phyloP scores from a whole-genome alignment of 2,329 filamentous ascomycete genomes.

The Purpureocillium lavendulum region DNA sequence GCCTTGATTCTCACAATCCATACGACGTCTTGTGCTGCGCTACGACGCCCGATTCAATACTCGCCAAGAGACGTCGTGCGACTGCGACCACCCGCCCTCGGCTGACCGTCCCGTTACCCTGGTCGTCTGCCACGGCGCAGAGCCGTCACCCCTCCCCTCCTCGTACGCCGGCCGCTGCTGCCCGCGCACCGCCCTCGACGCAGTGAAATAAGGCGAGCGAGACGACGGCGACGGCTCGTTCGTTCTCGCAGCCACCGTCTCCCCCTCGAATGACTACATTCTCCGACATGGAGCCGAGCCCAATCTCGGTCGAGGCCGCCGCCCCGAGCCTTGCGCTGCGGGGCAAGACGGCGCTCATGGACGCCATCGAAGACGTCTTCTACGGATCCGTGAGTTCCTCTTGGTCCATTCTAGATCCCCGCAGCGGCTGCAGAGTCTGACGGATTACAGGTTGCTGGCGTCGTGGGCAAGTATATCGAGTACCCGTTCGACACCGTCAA shows the following conservation, averaged over 20 bases:
- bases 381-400: slow-evolving; percentile 68
- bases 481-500: slow-evolving; percentile 99
- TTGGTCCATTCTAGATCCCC: not conserved
- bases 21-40: not conserved
- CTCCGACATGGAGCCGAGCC: slow-evolving; percentile 20
- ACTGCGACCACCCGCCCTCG: too few species aligned
- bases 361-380: slow-evolving; percentile 76
- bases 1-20: not conserved
- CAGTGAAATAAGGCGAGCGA: not conserved
- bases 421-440: too few species aligned
- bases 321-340: slow-evolving; percentile 18
- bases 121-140: not conserved
- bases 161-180: not conserved
- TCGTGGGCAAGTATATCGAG: slow-evolving; percentile 92
- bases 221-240: not conserved
- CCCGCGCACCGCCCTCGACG: not conserved
- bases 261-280: slow-evolving; percentile 1
- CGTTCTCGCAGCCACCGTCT: not conserved
- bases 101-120: not conserved
- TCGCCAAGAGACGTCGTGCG: too few species aligned
- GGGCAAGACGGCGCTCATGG: slow-evolving; percentile 37
- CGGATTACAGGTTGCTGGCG: slow-evolving; percentile 58
- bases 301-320: slow-evolving; percentile 18
- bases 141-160: not conserved
- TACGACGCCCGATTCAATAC: too few species aligned